These are phyloP conservation scores for Paramecium tetraurelia DNA, from an alignment of 73 alveolate species.

Conservation along the genomic window DNA sequence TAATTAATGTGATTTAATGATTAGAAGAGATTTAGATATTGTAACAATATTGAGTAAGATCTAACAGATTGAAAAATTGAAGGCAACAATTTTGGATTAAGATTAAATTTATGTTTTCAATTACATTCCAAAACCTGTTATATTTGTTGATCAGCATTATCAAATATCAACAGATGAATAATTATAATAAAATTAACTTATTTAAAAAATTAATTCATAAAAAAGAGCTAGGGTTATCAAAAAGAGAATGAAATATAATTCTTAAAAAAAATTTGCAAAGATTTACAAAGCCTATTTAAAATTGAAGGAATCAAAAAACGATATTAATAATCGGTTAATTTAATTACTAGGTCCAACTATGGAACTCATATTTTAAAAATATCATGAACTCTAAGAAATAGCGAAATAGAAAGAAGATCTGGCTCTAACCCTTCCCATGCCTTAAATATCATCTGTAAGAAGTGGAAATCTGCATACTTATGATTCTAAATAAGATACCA, in stretches of 20 bases:
- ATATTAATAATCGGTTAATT: background rate
- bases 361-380: background rate
- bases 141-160: background rate
- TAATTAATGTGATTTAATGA: background rate
- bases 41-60: background rate
- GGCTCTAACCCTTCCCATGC: background rate
- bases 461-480: background rate
- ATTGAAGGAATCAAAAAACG: background rate
- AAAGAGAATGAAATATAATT: background rate
- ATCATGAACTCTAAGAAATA: background rate
- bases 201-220: background rate
- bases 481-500: background rate
- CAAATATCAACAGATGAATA: background rate
- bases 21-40: background rate
- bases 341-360: background rate
- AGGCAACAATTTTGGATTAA: background rate
- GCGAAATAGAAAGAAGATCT: background rate
- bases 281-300: background rate
- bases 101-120: background rate
- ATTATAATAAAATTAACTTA: background rate
- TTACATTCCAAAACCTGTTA: background rate
- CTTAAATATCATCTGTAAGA: background rate
- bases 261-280: background rate
- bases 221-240: background rate
- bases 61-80: background rate